phyloP scores from a whole-genome alignment of 2,329 filamentous ascomycete species.

The Mollisiaceae sp. region DNA sequence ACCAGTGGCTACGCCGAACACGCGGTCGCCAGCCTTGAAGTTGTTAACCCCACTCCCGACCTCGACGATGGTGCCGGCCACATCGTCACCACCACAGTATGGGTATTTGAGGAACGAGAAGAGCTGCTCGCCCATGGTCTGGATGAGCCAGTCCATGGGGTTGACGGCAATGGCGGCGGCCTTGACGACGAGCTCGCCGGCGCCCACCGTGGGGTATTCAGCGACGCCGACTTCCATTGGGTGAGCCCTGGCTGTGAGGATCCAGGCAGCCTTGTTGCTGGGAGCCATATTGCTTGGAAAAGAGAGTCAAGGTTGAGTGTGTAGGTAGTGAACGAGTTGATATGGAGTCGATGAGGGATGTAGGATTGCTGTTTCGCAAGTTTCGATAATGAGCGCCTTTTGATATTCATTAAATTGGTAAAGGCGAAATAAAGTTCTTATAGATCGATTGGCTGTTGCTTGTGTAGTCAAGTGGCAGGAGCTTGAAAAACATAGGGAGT shows the following conservation, averaged over 20 bases:
- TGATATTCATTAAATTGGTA: too few species aligned
- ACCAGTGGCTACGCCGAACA: slow-evolving; percentile 42
- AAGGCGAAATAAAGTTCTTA: too few species aligned
- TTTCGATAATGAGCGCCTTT: too few species aligned
- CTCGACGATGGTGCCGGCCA: slow-evolving; percentile 58
- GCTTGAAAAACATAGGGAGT: too few species aligned
- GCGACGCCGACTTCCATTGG: not conserved
- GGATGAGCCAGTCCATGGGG: slow-evolving; percentile 45
- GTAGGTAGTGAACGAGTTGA: too few species aligned
- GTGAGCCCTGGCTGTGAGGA: not conserved
- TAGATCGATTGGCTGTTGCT: too few species aligned
- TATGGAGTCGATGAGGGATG: too few species aligned
- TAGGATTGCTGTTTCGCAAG: too few species aligned
- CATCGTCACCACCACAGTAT: slow-evolving; percentile 55
- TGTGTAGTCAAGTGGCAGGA: too few species aligned
- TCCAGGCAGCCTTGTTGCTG: not conserved
- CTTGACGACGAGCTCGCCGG: slow-evolving; percentile 20
- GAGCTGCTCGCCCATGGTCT: not conserved
- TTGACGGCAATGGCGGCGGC: slow-evolving; percentile 49
- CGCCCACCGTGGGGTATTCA: not conserved
- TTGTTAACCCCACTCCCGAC: slow-evolving; percentile 49
- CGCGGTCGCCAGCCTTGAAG: slow-evolving; percentile 58
- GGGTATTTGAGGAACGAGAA: slow-evolving; percentile 34
- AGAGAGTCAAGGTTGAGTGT: too few species aligned
- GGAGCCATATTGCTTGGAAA: too few species aligned